Evolutionary conservation across 1,284 basidiomycete species (phyloP).

Genomic region (Sporisorium sorghi): DNA sequence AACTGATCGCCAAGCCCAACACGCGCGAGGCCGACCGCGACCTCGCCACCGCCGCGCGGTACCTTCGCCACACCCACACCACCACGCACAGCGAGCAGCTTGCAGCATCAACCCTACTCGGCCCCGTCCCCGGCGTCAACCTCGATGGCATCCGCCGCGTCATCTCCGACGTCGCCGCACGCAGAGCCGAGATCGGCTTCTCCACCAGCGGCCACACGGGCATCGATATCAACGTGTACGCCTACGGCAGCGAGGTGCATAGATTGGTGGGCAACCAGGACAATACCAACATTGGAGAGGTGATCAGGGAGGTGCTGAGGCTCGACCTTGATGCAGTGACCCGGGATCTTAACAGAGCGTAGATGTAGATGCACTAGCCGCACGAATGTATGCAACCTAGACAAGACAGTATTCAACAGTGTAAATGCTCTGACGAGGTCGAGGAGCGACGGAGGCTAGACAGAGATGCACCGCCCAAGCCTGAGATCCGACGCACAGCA

Average conservation of each 20-base stretch:
- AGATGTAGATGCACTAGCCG: too few species aligned
- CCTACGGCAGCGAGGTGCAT: conserved; percentile 58
- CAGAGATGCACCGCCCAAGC: too few species aligned
- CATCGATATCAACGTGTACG: conserved; percentile 71
- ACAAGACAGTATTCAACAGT: too few species aligned
- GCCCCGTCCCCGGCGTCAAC: conserved; percentile 41
- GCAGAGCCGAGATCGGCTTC: conserved; percentile 70
- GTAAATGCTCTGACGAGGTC: too few species aligned
- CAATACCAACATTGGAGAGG: conserved; percentile 68
- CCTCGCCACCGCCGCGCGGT: neutral
- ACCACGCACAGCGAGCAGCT: neutral
- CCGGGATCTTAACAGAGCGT: conserved; percentile 33
- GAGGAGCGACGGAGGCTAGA: too few species aligned
- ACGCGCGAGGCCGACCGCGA: conserved; percentile 1
- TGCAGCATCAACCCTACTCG: neutral
- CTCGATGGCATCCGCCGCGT: conserved; percentile 41
- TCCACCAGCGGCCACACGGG: conserved; percentile 70
- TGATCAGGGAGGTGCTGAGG: conserved; percentile 52
- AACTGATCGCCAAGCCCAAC: conserved; percentile 15
- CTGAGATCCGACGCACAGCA: too few species aligned
- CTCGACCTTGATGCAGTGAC: conserved; percentile 61
- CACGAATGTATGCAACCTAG: too few species aligned
- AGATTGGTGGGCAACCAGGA: conserved; percentile 68
- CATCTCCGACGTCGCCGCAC: conserved; percentile 50
- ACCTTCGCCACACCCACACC: conserved; percentile 3